A percentile compares a stretch with the other conserved stretches of the same genome.
phyloP scores from a whole-genome alignment of 2,329 filamentous ascomycete species.

The Verticillium albo-atrum region DNA sequence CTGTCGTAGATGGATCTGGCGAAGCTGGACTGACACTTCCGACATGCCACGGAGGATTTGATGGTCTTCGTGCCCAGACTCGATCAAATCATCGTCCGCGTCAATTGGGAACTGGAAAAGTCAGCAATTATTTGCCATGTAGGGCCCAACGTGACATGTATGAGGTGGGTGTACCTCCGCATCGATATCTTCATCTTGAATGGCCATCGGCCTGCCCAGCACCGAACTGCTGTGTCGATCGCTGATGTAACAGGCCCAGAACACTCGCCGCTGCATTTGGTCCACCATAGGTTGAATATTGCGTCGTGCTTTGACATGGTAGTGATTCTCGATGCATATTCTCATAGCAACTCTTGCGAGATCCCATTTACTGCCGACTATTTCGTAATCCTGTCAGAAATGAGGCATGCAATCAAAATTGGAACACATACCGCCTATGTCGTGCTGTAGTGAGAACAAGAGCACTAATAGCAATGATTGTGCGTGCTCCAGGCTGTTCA shows the following conservation, averaged over 20 bases:
- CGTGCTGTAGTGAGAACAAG: not conserved
- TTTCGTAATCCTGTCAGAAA: not conserved
- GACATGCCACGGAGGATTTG: not conserved
- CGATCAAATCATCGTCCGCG: slow-evolving; percentile 1
- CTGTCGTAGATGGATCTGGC: not conserved
- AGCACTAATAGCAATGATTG: not conserved
- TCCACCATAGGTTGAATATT: not conserved
- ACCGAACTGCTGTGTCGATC: slow-evolving; percentile 1
- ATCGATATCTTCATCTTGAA: not conserved
- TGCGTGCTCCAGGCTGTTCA: not conserved
- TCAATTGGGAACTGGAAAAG: not conserved
- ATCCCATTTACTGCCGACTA: slow-evolving; percentile 1
- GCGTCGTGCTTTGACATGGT: not conserved
- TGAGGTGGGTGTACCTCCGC: not conserved
- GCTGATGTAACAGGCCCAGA: not conserved
- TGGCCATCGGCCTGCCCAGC: not conserved
- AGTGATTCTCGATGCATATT: not conserved
- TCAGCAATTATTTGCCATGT: not conserved
- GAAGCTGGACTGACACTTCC: not conserved
- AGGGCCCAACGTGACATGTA: not conserved
- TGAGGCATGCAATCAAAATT: not conserved
- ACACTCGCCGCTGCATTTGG: not conserved
- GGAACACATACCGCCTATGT: not conserved
- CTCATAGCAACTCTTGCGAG: not conserved
- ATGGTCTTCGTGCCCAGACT: not conserved